Conservation (phyloP, 179 eudicot species). For the Patellifolia procumbens region DNA sequence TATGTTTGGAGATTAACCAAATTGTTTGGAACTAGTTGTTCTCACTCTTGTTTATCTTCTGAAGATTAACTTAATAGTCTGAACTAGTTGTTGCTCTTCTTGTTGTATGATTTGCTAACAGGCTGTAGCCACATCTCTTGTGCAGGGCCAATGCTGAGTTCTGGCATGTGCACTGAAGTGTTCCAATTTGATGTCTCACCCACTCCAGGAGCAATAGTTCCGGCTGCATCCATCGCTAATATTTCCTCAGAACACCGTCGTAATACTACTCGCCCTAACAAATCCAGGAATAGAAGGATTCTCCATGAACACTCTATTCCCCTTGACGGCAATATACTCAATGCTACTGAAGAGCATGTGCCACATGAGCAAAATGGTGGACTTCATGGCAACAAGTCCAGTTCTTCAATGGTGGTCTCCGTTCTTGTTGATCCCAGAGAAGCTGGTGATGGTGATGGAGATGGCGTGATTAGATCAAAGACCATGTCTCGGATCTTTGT, state of each 20-base stretch:
- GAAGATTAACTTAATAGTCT: no score
- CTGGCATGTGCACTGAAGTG: conserved; percentile 96
- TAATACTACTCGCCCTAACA: conserved; percentile 49
- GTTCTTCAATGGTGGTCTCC: conserved; percentile 85
- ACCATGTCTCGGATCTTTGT: conserved; percentile 81
- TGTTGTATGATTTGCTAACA: conserved; percentile 9
- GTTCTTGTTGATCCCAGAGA: conserved; percentile 94
- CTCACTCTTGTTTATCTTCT: not conserved
- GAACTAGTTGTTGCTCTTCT: not conserved
- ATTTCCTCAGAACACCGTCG: conserved; percentile 39
- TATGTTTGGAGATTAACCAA: not conserved
- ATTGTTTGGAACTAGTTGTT: not conserved
- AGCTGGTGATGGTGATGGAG: conserved; percentile 65
- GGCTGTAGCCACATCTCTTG: conserved; percentile 5
- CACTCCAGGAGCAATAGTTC: conserved; percentile 73
- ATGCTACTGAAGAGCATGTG: conserved; percentile 46
- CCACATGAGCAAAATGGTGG: conserved; percentile 46
- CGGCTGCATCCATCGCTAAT: conserved; percentile 53
- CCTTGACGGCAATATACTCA: conserved; percentile 43
- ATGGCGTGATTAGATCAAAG: conserved; percentile 67
- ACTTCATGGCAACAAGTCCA: conserved; percentile 46
- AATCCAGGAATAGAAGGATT: conserved; percentile 70
- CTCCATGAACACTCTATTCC: conserved; percentile 65
- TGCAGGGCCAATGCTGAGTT: conserved; percentile 88
- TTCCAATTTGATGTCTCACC: conserved; percentile 90